These are phyloP conservation scores for Ogataea parapolymorpha DNA, from an alignment of 805 yeast genomes.

Conservation along the genomic window DNA sequence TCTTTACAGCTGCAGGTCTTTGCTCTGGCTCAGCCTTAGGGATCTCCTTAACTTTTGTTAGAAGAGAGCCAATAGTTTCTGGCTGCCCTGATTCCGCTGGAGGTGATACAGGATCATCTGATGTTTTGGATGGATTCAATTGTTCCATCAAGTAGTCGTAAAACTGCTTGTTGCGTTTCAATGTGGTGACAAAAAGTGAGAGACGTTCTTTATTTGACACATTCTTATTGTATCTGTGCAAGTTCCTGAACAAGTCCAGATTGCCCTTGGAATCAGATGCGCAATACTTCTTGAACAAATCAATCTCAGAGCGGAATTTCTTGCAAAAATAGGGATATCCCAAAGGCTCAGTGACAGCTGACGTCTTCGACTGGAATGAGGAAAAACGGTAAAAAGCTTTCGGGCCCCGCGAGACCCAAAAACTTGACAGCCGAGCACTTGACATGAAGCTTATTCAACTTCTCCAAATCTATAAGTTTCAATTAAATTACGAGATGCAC, in stretches of 20 bases:
- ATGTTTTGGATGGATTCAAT: not conserved
- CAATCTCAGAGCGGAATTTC: conserved; percentile 21
- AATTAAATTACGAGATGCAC: not conserved
- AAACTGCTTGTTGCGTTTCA: conserved; percentile 24
- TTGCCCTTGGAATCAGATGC: conserved; percentile 11
- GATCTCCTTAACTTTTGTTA: not conserved
- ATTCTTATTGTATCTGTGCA: conserved; percentile 9
- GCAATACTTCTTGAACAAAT: conserved; percentile 12
- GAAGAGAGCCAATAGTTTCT: conserved; percentile 9
- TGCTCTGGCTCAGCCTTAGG: not conserved
- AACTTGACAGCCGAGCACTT: not conserved
- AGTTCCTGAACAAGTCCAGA: conserved; percentile 14
- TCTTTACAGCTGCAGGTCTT: not conserved
- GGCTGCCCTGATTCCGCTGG: not conserved
- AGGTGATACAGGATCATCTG: not conserved
- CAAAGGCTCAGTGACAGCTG: conserved; percentile 12
- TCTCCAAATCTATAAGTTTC: not conserved
- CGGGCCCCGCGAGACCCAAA: not conserved
- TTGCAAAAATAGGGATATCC: conserved; percentile 23
- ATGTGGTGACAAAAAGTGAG: conserved; percentile 18
- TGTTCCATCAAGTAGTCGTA: conserved; percentile 11
- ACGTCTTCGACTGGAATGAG: not conserved
- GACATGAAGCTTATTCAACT: not conserved
- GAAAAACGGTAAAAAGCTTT: not conserved
- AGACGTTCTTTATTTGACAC: conserved; percentile 9